These are phyloP conservation scores for Arthrinium puccinioides DNA, from an alignment of 2,329 filamentous ascomycete species.

Conservation along the genomic window DNA sequence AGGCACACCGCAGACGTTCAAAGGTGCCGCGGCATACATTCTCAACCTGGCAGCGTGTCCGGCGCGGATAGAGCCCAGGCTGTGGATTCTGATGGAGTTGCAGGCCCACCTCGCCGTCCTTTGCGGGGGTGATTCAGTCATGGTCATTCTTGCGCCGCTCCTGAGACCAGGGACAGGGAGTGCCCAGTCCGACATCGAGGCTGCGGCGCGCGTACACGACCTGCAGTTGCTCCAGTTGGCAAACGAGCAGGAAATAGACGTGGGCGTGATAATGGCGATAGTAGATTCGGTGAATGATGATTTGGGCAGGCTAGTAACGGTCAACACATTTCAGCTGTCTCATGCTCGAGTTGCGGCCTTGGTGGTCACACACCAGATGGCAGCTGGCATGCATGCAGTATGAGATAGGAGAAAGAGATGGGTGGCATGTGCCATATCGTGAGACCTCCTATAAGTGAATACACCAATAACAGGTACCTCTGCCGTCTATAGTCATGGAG, in stretches of 20 bases:
- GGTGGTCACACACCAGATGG: too few relatives aligned
- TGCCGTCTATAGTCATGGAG: too few relatives aligned
- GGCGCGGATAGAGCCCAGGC: neutral
- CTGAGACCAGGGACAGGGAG: slow-evolving; percentile 16
- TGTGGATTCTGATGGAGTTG: slow-evolving; percentile 19
- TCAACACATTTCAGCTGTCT: neutral
- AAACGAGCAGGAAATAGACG: slow-evolving; percentile 18
- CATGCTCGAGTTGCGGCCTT: neutral
- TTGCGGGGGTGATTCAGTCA: slow-evolving; percentile 13
- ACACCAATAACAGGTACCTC: too few relatives aligned
- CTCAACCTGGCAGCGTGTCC: neutral
- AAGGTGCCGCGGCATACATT: slow-evolving; percentile 1
- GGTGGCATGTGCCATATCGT: too few relatives aligned
- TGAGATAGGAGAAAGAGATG: too few relatives aligned
- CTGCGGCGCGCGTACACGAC: slow-evolving; percentile 18
- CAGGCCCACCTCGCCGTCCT: slow-evolving; percentile 23
- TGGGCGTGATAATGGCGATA: slow-evolving; percentile 19
- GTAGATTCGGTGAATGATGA: slow-evolving; percentile 7
- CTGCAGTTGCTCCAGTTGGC: slow-evolving; percentile 21
- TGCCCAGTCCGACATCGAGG: slow-evolving; percentile 13
- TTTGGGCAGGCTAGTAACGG: neutral
- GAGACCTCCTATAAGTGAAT: too few relatives aligned
- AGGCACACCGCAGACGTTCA: neutral
- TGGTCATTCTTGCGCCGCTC: slow-evolving; percentile 19
- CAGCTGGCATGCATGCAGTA: too few relatives aligned